Base-by-base conservation (phyloP, 306 rosid species). In the Acmispon strigosus region DNA sequence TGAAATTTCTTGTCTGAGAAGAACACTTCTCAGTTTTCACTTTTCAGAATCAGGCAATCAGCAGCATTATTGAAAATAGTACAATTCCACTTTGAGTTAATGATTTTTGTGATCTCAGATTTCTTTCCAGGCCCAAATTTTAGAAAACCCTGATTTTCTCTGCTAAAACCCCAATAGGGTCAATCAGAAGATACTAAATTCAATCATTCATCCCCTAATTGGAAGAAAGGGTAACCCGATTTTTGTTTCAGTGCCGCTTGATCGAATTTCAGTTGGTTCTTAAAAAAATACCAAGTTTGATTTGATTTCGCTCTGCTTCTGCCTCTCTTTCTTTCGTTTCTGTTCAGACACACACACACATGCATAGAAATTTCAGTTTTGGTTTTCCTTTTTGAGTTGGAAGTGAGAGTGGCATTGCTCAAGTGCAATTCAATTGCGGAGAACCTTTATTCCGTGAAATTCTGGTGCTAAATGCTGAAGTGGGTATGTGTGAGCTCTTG, bases 41-140 rank as follows among this genome's bases (percentile, higher is more conserved):
- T 32, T 32, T 32, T 32, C 37, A 3, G 27, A 22, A 22, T 68
- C 69, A 77, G 63, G 3, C 27, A 77, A 62, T 76, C 78, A 84
- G 69, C 52, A 41, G 22, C 16, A 41, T 57, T 13, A 15, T 43
- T 41, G 49, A 27, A 20, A 70, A 14, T 15, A 4, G 0, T 55
- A 32, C 37, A 32, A 32, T 4, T 36, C 7, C 56, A 18, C n/a
- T 10, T 52, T 4, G 7, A 32, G 7, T 32, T 22, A 22, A 22
- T 54, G 42, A 43, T 32, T 37, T 61, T 62, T 70, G 49, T 75
- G 88, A 84, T 87, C 91, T 74, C 87, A 52, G 87, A 82, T 85
- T 80, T 82, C 67, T 73, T 73, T 80, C 14, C 49, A 61, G 37
- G 41, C 71, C 66, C 45, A 54, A 81, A 76, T 83, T 86, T 78